A percentile compares a stretch with the other conserved stretches of the same genome.
Conservation (phyloP, 768 basidiomycete genomes). For the Melanogaster broomeanus region DNA sequence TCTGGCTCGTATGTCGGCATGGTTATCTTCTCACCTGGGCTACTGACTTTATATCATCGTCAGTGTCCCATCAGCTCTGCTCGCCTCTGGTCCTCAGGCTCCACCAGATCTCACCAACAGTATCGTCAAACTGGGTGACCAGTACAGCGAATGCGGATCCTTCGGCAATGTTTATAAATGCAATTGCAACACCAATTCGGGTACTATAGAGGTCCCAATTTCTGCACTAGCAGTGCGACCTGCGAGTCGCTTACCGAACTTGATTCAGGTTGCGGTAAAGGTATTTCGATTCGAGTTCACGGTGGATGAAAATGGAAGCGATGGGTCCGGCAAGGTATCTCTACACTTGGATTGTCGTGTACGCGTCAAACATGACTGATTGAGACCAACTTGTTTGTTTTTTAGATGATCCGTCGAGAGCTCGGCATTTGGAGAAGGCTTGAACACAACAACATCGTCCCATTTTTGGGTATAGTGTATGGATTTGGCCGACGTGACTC, state of each 20-base stretch:
- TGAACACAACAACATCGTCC: constrained; percentile 29
- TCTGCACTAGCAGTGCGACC: not conserved
- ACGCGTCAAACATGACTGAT: not conserved
- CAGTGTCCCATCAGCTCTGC: not conserved
- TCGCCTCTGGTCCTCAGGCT: not conserved
- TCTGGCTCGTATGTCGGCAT: too few relatives aligned
- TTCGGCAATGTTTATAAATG: constrained; percentile 20
- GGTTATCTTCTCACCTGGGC: too few relatives aligned
- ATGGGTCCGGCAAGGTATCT: not conserved
- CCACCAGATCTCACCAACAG: constrained; percentile 9
- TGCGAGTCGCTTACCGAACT: not conserved
- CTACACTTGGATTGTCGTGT: rapidly evolving
- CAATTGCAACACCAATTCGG: not conserved
- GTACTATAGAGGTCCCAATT: not conserved
- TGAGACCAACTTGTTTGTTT: rapidly evolving
- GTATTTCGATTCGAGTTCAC: constrained; percentile 10
- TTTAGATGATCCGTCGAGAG: constrained; percentile 27
- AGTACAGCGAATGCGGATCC: constrained; percentile 8
- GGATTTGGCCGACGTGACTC: constrained; percentile 27
- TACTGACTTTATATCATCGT: not conserved
- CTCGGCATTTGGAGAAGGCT: too few relatives aligned
- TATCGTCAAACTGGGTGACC: not conserved
- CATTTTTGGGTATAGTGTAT: constrained; percentile 24
- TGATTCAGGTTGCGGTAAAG: constrained; percentile 24
- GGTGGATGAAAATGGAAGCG: not conserved